Conservation (phyloP, 345 rosid species). For the Sapria himalayana region DNA sequence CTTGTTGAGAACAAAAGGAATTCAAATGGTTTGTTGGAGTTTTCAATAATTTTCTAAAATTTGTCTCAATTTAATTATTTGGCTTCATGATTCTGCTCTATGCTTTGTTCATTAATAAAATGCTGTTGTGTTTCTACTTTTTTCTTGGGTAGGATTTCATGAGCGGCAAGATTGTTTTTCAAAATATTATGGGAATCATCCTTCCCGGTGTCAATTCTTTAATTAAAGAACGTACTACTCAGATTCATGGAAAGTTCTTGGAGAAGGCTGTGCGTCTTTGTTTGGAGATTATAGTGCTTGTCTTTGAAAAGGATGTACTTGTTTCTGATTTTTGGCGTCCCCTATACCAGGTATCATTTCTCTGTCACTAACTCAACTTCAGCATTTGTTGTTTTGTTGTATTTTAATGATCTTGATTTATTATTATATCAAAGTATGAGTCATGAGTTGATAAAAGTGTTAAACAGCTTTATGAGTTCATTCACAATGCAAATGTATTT, state of each 20-base stretch:
- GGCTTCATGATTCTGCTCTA: too few relatives aligned
- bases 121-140: neutral
- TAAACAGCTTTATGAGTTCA: too few relatives aligned
- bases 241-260: constrained; percentile 55
- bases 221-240: constrained; percentile 49
- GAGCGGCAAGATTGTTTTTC: constrained; percentile 83
- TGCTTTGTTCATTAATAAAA: too few relatives aligned
- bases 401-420: neutral
- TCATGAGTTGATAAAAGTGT: too few relatives aligned
- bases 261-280: constrained; percentile 86
- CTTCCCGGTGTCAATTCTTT: constrained; percentile 61
- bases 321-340: constrained; percentile 94
- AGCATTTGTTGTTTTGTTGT: neutral
- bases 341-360: constrained; percentile 43
- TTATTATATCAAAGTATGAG: too few relatives aligned
- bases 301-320: constrained; percentile 56
- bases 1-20: too few relatives aligned
- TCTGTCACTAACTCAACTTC: neutral
- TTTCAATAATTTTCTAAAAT: too few relatives aligned
- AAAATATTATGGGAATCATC: constrained; percentile 72
- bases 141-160: constrained; percentile 58
- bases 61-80: too few relatives aligned
- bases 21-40: too few relatives aligned
- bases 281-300: constrained; percentile 59
- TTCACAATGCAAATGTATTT: too few relatives aligned